phyloP scores from a whole-genome alignment of 345 rosid species.

The Cardamine occulta region DNA sequence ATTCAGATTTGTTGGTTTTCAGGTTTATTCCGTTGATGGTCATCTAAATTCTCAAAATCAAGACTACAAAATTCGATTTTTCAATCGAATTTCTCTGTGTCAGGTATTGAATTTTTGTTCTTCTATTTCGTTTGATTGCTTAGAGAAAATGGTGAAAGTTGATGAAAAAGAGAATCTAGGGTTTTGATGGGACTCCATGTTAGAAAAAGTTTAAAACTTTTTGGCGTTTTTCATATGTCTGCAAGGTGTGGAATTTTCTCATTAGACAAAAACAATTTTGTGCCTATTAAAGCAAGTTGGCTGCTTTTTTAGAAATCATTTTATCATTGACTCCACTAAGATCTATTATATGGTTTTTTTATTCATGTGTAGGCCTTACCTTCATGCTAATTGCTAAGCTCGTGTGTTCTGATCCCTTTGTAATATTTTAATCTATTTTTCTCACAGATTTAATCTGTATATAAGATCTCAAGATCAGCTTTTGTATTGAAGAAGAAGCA shows the following conservation, averaged over 20 bases:
- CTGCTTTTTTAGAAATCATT: slow-evolving; percentile 30
- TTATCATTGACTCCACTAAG: slow-evolving; percentile 42
- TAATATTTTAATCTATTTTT: slow-evolving; percentile 26
- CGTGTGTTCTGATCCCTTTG: slow-evolving; percentile 43
- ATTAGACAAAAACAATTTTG: slow-evolving; percentile 29
- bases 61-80: neutral
- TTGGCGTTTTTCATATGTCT: slow-evolving; percentile 35
- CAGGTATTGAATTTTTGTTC: slow-evolving; percentile 5
- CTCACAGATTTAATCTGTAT: slow-evolving; percentile 29
- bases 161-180: slow-evolving; percentile 24
- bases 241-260: slow-evolving; percentile 44
- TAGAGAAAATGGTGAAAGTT: slow-evolving; percentile 5
- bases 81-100: neutral
- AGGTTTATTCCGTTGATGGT: slow-evolving; percentile 63
- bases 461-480: slow-evolving; percentile 34
- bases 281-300: slow-evolving; percentile 42
- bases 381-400: slow-evolving; percentile 46
- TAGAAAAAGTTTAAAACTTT: slow-evolving; percentile 30
- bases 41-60: slow-evolving; percentile 53
- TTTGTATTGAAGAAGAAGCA: slow-evolving; percentile 14
- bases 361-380: slow-evolving; percentile 22
- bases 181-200: slow-evolving; percentile 21
- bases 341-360: slow-evolving; percentile 1
- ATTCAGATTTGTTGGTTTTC: slow-evolving; percentile 29
- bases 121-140: slow-evolving; percentile 39